Conservation (phyloP, 2,329 filamentous ascomycete genomes). For the Colletotrichum lini region DNA sequence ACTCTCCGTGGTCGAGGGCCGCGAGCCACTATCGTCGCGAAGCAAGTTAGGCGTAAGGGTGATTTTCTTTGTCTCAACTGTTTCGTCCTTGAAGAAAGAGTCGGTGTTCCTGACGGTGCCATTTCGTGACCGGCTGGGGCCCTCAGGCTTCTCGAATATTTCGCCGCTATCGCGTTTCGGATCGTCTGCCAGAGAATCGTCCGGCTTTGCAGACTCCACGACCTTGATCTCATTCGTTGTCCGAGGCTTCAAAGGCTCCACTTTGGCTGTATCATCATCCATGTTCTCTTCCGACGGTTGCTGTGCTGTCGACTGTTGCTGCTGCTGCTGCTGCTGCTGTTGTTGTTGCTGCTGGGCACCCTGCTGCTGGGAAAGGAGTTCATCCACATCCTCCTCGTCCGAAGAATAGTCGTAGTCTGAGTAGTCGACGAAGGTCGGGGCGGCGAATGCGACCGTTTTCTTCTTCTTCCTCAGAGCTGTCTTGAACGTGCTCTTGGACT, state of each 20-base stretch:
- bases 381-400: constrained; percentile 77
- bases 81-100: constrained; percentile 98
- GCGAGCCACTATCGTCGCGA: constrained; percentile 78
- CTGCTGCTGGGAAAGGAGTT: constrained; percentile 56
- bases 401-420: constrained; percentile 89
- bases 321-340: constrained; percentile 51
- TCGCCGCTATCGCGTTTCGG: constrained; percentile 74
- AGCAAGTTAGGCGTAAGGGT: constrained; percentile 94
- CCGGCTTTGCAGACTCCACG: constrained; percentile 48
- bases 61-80: constrained; percentile 95
- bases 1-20: constrained; percentile 69
- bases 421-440: constrained; percentile 90
- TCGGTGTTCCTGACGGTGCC: constrained; percentile 92
- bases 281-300: constrained; percentile 51
- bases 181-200: constrained; percentile 55
- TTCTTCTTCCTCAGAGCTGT: constrained; percentile 87
- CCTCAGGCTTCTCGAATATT: constrained; percentile 70
- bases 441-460: constrained; percentile 89
- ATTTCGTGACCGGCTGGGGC: constrained; percentile 79
- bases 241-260: constrained; percentile 69
- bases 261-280: constrained; percentile 68
- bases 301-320: constrained; percentile 47
- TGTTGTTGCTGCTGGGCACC: constrained; percentile 50
- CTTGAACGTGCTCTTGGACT: constrained; percentile 86
- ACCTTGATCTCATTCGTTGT: constrained; percentile 57